phyloP scores from a whole-genome alignment of 345 rosid genomes.

The Eucalyptus globulus region DNA sequence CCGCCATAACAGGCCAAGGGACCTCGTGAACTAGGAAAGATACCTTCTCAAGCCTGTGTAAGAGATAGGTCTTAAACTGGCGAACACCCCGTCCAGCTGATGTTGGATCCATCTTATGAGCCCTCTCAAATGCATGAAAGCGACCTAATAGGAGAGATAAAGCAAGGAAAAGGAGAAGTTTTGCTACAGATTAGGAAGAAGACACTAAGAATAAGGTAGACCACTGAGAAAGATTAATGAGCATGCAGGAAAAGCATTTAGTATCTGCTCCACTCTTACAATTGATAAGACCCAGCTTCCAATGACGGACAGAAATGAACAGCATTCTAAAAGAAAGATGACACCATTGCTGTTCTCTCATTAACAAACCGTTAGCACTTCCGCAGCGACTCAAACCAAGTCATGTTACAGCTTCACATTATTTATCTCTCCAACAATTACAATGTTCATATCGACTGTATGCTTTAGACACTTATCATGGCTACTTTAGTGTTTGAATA shows the following conservation, averaged over 20 bases:
- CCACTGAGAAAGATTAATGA: background rate
- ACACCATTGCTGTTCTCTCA: background rate
- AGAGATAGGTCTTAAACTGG: conserved; percentile 88
- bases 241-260: background rate
- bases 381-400: background rate
- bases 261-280: background rate
- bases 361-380: background rate
- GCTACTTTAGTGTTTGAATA: background rate
- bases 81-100: conserved; percentile 91
- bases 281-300: background rate
- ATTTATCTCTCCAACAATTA: background rate
- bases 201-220: background rate
- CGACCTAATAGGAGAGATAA: conserved; percentile 48
- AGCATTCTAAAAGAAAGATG: background rate
- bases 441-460: background rate
- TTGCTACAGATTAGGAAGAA: background rate
- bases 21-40: background rate
- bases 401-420: background rate
- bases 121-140: conserved; percentile 87
- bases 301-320: background rate
- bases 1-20: background rate
- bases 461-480: background rate
- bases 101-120: conserved; percentile 63
- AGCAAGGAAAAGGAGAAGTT: background rate
- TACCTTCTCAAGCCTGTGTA: conserved; percentile 84